phyloP scores from a whole-genome alignment of 202 grass and related monocot species.

The Zoysia matrella region DNA sequence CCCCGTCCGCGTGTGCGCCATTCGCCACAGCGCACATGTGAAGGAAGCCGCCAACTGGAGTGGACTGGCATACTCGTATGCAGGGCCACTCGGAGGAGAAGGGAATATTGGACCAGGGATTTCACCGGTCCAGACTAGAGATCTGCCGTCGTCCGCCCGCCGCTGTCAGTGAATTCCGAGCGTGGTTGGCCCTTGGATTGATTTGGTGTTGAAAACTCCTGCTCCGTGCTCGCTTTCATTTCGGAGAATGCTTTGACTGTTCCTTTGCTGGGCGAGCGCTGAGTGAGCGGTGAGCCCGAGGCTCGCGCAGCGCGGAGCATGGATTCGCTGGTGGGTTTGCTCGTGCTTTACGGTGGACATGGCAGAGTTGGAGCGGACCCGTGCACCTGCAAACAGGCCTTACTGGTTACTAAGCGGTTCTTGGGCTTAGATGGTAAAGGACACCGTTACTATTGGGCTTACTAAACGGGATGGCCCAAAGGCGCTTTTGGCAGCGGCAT shows the following conservation, averaged over 20 bases:
- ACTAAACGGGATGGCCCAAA: too few species aligned
- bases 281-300: background rate
- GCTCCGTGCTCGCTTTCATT: background rate
- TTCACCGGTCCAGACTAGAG: constrained; percentile 8
- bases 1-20: background rate
- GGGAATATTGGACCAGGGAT: constrained; percentile 24
- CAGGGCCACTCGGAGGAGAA: background rate
- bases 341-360: background rate
- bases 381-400: background rate
- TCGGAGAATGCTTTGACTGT: background rate
- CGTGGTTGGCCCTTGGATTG: background rate
- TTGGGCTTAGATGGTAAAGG: too few species aligned
- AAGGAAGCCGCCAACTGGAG: constrained; percentile 33
- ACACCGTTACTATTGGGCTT: too few species aligned
- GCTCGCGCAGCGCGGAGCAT: background rate
- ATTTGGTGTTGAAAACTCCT: background rate
- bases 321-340: background rate
- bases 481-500: too few species aligned
- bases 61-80: background rate
- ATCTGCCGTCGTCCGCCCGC: background rate
- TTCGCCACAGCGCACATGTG: constrained; percentile 22
- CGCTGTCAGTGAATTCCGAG: constrained; percentile 18
- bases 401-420: too few species aligned
- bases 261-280: background rate
- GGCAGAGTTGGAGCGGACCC: background rate